phyloP scores from a whole-genome alignment of 176 grass and related monocot genomes.

The Melocanna baccifera region DNA sequence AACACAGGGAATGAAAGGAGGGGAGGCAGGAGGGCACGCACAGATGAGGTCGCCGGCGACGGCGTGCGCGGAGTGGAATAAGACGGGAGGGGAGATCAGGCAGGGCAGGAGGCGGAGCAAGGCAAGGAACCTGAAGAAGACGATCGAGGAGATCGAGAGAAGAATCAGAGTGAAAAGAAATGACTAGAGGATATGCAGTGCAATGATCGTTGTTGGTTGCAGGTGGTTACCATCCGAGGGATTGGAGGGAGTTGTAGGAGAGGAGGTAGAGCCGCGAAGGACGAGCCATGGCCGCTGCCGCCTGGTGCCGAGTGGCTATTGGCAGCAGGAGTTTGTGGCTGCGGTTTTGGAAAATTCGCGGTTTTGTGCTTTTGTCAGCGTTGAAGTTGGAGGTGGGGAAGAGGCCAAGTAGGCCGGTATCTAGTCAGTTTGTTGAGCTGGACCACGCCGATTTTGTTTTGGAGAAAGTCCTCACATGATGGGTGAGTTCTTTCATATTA shows the following conservation, averaged over 20 bases:
- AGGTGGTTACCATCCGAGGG: slow-evolving; percentile 63
- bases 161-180: neutral
- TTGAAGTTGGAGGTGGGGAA: neutral
- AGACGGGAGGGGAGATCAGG: slow-evolving; percentile 24
- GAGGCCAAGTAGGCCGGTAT: neutral
- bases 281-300: slow-evolving; percentile 46
- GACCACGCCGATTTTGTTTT: too few species aligned
- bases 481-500: too few species aligned
- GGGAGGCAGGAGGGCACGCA: slow-evolving; percentile 27
- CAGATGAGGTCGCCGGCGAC: slow-evolving; percentile 76
- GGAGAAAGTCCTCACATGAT: too few species aligned
- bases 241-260: slow-evolving; percentile 80
- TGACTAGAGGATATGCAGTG: neutral
- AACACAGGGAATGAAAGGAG: too few species aligned
- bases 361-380: neutral
- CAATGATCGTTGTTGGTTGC: neutral
- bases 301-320: neutral
- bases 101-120: slow-evolving; percentile 50
- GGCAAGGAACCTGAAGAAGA: slow-evolving; percentile 54
- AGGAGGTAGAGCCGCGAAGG: slow-evolving; percentile 63
- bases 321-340: neutral
- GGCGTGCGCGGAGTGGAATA: slow-evolving; percentile 48
- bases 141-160: neutral
- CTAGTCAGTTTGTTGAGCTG: neutral
- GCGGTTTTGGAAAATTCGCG: neutral